phyloP scores from a whole-genome alignment of 257 asterid species.

The Lithospermum erythrorhizon region DNA sequence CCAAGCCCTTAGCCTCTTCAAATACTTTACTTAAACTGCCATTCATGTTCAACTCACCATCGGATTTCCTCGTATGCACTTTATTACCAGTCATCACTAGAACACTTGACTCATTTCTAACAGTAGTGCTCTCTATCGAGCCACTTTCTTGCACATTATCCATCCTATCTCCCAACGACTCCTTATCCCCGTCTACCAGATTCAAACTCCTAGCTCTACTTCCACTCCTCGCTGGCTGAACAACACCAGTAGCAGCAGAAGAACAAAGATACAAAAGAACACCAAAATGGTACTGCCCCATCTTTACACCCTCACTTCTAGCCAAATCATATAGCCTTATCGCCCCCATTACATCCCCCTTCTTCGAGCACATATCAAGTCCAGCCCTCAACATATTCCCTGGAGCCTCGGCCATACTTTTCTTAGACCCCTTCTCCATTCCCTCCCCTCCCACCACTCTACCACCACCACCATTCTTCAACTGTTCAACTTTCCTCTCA shows the following conservation, averaged over 20 bases:
- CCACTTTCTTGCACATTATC: conserved; percentile 15
- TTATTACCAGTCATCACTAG: conserved; percentile 1
- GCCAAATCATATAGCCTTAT: conserved; percentile 56
- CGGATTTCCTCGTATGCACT: neutral
- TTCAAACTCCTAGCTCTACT: conserved; percentile 36
- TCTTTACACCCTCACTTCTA: conserved; percentile 32
- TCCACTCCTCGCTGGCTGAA: conserved; percentile 84
- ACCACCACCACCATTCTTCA: conserved; percentile 5
- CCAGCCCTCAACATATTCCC: conserved; percentile 41
- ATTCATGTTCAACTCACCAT: conserved; percentile 7
- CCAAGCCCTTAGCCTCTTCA: conserved; percentile 7
- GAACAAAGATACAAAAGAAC: conserved; percentile 82
- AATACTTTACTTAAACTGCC: conserved; percentile 10
- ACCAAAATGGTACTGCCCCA: conserved; percentile 68
- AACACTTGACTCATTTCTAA: conserved; percentile 5
- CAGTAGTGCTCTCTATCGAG: conserved; percentile 16
- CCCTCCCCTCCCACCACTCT: conserved; percentile 14
- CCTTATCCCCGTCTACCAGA: conserved; percentile 21
- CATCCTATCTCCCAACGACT: conserved; percentile 13
- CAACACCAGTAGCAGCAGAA: conserved; percentile 70
- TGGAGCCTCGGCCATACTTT: conserved; percentile 29
- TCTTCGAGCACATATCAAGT: conserved; percentile 66
- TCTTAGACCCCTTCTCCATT: conserved; percentile 32
- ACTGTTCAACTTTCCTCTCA: conserved; percentile 7
- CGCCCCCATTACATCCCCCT: conserved; percentile 62